Evolutionary conservation across 2,329 filamentous ascomycete genomes (phyloP).

Genomic region (Fusarium continuum): DNA sequence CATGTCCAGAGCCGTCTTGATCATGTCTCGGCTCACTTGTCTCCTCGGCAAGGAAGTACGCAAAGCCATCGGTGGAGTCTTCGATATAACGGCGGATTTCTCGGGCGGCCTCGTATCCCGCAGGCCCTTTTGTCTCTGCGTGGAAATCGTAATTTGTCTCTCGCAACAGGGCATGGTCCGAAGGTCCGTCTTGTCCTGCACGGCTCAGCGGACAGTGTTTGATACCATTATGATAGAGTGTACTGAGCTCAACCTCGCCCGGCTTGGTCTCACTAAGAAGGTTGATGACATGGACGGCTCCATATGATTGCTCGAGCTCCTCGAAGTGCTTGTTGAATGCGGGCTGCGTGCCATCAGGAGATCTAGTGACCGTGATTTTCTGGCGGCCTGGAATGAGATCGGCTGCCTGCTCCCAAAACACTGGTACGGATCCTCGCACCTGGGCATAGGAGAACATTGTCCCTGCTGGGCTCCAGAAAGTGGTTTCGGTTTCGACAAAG

Average conservation of each 20-base stretch:
- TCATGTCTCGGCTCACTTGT: conserved; percentile 62
- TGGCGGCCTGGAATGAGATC: conserved; percentile 91
- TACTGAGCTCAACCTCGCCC: conserved; percentile 84
- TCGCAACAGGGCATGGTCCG: conserved; percentile 77
- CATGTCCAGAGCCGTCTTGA: conserved; percentile 48
- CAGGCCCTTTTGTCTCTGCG: conserved; percentile 86
- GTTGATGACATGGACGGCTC: conserved; percentile 91
- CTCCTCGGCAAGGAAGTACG: conserved; percentile 88
- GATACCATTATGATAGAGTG: conserved; percentile 81
- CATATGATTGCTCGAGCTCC: conserved; percentile 84
- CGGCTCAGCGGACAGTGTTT: conserved; percentile 76
- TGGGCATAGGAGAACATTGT: conserved; percentile 93
- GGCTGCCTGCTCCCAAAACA: conserved; percentile 96
- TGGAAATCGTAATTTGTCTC: conserved; percentile 96
- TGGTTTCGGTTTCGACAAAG: conserved; percentile 97
- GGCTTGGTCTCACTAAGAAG: conserved; percentile 90
- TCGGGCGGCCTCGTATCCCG: conserved; percentile 89
- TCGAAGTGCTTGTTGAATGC: conserved; percentile 97
- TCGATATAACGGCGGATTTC: conserved; percentile 83
- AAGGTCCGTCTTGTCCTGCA: conserved; percentile 61
- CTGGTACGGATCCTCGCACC: conserved; percentile 88
- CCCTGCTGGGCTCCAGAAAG: conserved; percentile 83
- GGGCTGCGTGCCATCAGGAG: conserved; percentile 88
- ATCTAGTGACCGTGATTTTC: conserved; percentile 91
- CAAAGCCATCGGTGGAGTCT: conserved; percentile 83